Evolutionary conservation across 106 monocot species (phyloP).

Genomic region (Dendrobium catenatum): DNA sequence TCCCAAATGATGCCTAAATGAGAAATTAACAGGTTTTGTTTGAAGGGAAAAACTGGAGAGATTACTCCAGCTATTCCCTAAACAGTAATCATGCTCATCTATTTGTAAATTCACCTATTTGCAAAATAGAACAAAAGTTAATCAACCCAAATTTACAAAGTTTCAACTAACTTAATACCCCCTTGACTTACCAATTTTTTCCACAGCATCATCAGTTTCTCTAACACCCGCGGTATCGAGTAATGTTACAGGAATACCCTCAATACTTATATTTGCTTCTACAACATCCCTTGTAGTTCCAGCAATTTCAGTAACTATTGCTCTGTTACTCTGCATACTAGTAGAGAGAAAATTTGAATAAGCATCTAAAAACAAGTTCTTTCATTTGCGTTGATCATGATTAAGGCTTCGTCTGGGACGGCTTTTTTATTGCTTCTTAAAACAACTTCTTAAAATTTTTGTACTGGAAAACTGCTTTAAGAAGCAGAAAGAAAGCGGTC

Average conservation of each 20-base stretch:
- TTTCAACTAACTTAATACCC: not conserved
- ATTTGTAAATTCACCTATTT: not conserved
- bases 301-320: constrained; percentile 95
- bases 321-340: constrained; percentile 97
- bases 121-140: not conserved
- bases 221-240: constrained; percentile 96
- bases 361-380: not conserved
- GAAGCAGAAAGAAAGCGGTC: no score
- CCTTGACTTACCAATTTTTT: constrained; percentile 67
- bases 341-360: constrained; percentile 8
- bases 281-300: constrained; percentile 95
- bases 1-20: not conserved
- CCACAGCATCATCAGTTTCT: constrained; percentile 80
- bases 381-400: not conserved
- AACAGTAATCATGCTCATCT: not conserved
- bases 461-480: no score
- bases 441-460: no score
- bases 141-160: not conserved
- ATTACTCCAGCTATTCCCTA: not conserved
- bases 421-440: no score
- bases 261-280: constrained; percentile 78
- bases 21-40: not conserved
- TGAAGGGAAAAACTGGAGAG: not conserved
- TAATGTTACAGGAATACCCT: constrained; percentile 81
- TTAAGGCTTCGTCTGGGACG: no score